Evolutionary conservation across 1,284 basidiomycete genomes (phyloP).

Genomic region (Athelia sp.): DNA sequence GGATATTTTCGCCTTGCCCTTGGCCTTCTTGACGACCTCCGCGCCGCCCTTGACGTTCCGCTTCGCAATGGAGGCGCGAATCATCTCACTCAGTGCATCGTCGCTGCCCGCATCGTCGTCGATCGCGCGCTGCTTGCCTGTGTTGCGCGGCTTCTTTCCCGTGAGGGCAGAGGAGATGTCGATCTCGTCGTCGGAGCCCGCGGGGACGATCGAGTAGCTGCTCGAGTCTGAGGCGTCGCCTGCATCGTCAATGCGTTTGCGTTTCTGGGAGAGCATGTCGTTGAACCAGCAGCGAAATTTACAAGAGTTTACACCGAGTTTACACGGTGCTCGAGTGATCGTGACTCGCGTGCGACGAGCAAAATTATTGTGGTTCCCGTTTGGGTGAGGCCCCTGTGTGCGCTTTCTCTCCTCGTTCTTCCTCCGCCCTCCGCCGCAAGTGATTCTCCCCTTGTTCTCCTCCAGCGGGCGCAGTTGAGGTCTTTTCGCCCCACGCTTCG

Average conservation of each 20-base stretch:
- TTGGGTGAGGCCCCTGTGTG: not conserved
- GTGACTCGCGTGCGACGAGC: not conserved
- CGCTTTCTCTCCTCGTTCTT: too few relatives aligned
- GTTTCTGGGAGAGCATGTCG: constrained; percentile 26
- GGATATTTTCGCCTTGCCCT: constrained; percentile 56
- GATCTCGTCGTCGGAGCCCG: constrained; percentile 34
- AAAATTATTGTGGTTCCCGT: constrained; percentile 11
- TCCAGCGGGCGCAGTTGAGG: too few relatives aligned
- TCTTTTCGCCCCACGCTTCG: too few relatives aligned
- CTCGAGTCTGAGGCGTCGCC: constrained; percentile 18
- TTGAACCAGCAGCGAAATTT: not conserved
- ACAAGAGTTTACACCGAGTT: not conserved
- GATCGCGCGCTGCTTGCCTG: constrained; percentile 6
- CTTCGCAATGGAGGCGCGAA: constrained; percentile 60
- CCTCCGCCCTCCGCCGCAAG: too few relatives aligned
- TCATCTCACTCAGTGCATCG: constrained; percentile 54
- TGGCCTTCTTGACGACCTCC: constrained; percentile 64
- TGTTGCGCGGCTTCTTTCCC: constrained; percentile 25
- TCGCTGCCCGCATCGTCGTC: constrained; percentile 38
- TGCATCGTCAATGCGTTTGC: constrained; percentile 22
- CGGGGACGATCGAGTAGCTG: constrained; percentile 13
- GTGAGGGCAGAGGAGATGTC: constrained; percentile 43
- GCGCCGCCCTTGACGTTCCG: constrained; percentile 67
- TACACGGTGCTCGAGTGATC: not conserved
- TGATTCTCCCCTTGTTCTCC: too few relatives aligned